A percentile compares a stretch with the other conserved stretches of the same genome.
Evolutionary conservation across 495 filamentous ascomycete species (phyloP).

Genomic region (Penicillium manginii): DNA sequence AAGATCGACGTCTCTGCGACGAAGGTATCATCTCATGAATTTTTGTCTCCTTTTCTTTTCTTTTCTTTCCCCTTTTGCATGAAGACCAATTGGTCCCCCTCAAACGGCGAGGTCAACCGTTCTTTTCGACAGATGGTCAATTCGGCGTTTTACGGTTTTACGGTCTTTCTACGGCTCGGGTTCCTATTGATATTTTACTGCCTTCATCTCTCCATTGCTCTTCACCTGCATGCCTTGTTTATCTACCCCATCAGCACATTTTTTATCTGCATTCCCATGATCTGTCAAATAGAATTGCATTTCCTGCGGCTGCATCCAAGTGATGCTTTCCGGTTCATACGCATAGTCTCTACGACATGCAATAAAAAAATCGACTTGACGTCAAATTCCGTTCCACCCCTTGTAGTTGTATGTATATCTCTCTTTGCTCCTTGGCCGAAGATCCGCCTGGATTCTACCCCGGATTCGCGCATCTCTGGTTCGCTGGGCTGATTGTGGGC

Average conservation of each 20-base stretch:
- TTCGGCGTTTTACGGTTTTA: conserved; percentile 16
- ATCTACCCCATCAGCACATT: conserved; percentile 5
- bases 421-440: not conserved
- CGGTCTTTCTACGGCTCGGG: conserved; percentile 17
- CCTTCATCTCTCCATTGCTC: conserved; percentile 1
- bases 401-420: not conserved
- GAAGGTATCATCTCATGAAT: conserved; percentile 24
- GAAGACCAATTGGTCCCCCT: conserved; percentile 8
- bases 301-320: conserved; percentile 1
- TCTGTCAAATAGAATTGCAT: conserved; percentile 20
- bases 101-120: not conserved
- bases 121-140: conserved; percentile 12
- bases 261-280: conserved; percentile 9
- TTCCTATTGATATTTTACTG: conserved; percentile 7
- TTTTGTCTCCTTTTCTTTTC: conserved; percentile 13
- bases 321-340: conserved; percentile 2
- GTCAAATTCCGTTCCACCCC: not conserved
- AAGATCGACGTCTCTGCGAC: conserved; percentile 36
- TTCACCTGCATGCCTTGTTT: conserved; percentile 2
- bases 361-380: not conserved
- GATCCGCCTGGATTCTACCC: conserved; percentile 21
- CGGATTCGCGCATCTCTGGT: conserved; percentile 21
- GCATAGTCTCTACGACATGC: conserved; percentile 9
- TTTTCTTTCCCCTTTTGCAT: conserved; percentile 21
- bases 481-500: conserved; percentile 8